Conservation (phyloP, 176 grass and related monocot species). For the Hordeum vulgare region DNA sequence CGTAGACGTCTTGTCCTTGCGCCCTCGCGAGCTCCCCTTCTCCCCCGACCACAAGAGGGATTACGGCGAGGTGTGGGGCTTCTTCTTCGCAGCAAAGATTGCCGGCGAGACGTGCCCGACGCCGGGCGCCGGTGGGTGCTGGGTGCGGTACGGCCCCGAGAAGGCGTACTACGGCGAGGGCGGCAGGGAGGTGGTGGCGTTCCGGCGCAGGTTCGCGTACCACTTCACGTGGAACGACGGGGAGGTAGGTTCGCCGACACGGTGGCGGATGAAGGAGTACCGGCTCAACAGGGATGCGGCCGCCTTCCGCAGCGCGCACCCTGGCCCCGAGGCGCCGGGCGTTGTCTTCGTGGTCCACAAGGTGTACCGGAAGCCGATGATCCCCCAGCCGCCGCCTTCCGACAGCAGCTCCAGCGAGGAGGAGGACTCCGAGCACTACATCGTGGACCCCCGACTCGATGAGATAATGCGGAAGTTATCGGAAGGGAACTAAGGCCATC, state of each 20-base stretch:
- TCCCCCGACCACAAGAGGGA: neutral
- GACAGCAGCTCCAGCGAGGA: neutral
- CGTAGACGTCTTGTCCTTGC: neutral
- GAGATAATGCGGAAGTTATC: neutral
- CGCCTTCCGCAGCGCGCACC: neutral
- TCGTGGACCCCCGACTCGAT: neutral
- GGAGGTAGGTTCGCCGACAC: neutral
- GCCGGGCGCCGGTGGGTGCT: neutral
- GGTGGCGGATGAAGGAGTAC: conserved; percentile 8
- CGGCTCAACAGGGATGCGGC: neutral
- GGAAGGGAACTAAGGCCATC: neutral
- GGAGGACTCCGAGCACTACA: neutral
- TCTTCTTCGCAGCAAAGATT: neutral
- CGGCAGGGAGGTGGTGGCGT: neutral
- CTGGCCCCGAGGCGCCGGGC: neutral
- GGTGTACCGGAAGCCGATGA: neutral
- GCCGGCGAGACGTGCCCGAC: neutral
- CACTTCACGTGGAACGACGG: neutral
- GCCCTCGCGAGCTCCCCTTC: neutral
- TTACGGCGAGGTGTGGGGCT: neutral
- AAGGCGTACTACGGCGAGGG: neutral
- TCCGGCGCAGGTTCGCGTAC: neutral
- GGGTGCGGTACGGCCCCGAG: neutral
- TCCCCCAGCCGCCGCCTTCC: neutral
- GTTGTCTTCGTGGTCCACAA: neutral